Conservation (phyloP, 2,329 filamentous ascomycete genomes). For the Pseudopyricularia javanii region DNA sequence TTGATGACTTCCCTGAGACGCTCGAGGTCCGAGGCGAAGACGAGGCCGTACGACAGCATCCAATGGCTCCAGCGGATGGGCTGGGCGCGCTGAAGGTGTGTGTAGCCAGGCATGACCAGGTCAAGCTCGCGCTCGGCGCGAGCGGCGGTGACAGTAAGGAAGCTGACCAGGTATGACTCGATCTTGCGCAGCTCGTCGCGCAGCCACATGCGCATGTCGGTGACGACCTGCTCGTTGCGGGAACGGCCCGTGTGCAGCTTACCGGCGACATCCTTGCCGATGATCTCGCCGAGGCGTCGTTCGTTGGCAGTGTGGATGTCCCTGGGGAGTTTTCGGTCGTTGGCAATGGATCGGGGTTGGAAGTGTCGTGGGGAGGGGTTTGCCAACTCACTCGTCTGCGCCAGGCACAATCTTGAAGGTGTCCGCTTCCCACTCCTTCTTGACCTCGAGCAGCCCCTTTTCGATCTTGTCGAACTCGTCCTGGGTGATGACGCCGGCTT, state of each 20-base stretch:
- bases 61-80: slow-evolving; percentile 75
- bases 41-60: slow-evolving; percentile 62
- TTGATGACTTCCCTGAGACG: slow-evolving; percentile 60
- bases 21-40: slow-evolving; percentile 64
- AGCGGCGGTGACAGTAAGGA: slow-evolving; percentile 56
- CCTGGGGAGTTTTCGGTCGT: not conserved
- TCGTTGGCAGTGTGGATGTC: slow-evolving; percentile 60
- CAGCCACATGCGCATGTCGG: slow-evolving; percentile 84
- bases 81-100: slow-evolving; percentile 71
- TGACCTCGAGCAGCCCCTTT: slow-evolving; percentile 48
- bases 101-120: slow-evolving; percentile 77
- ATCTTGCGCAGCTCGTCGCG: slow-evolving; percentile 61
- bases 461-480: slow-evolving; percentile 67
- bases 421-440: slow-evolving; percentile 38
- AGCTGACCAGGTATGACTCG: slow-evolving; percentile 53
- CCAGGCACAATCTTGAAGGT: slow-evolving; percentile 38
- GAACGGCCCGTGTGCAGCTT: slow-evolving; percentile 84
- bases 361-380: not conserved
- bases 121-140: slow-evolving; percentile 67
- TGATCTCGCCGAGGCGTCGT: slow-evolving; percentile 66
- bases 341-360: slow-evolving; percentile 8
- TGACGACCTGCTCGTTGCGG: slow-evolving; percentile 82
- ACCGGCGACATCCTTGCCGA: slow-evolving; percentile 72
- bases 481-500: slow-evolving; percentile 58
- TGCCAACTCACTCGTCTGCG: slow-evolving; percentile 30